A percentile compares a stretch with the other conserved stretches of the same genome.
These are phyloP conservation scores for Didymellaceae sp. DNA, from an alignment of 2,329 filamentous ascomycete genomes.

Conservation along the genomic window DNA sequence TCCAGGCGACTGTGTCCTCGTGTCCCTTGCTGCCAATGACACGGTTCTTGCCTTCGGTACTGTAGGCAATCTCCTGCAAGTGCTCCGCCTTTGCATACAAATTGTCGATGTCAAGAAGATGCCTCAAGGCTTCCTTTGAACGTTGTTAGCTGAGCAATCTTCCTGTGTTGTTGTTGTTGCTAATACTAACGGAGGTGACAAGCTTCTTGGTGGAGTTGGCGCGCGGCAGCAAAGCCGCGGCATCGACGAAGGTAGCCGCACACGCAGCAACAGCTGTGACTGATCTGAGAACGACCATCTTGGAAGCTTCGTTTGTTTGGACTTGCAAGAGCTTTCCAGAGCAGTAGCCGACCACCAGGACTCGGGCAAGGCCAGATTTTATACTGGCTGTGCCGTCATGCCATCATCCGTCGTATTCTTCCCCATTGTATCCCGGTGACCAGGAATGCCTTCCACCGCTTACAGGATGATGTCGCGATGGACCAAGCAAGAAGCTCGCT, in stretches of 20 bases:
- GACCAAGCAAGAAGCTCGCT: conserved; percentile 19
- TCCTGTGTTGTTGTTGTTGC: neutral
- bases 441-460: conserved; percentile 14
- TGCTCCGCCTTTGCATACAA: conserved; percentile 38
- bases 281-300: conserved; percentile 31
- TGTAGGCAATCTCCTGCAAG: conserved; percentile 50
- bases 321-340: neutral
- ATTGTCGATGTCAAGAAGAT: conserved; percentile 34
- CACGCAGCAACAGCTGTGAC: conserved; percentile 31
- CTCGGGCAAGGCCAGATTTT: conserved; percentile 13
- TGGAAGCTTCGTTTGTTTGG: neutral
- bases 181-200: conserved; percentile 33
- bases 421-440: conserved; percentile 14
- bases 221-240: conserved; percentile 31
- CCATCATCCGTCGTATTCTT: conserved; percentile 3
- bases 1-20: conserved; percentile 49
- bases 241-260: conserved; percentile 26
- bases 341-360: neutral
- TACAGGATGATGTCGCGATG: conserved; percentile 18
- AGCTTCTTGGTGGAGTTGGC: conserved; percentile 28
- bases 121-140: conserved; percentile 32
- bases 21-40: conserved; percentile 50
- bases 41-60: conserved; percentile 48
- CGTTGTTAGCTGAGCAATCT: neutral
- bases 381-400: conserved; percentile 7